phyloP scores from a whole-genome alignment of 1,284 basidiomycete genomes.

The Microbotryomycetes sp. region DNA sequence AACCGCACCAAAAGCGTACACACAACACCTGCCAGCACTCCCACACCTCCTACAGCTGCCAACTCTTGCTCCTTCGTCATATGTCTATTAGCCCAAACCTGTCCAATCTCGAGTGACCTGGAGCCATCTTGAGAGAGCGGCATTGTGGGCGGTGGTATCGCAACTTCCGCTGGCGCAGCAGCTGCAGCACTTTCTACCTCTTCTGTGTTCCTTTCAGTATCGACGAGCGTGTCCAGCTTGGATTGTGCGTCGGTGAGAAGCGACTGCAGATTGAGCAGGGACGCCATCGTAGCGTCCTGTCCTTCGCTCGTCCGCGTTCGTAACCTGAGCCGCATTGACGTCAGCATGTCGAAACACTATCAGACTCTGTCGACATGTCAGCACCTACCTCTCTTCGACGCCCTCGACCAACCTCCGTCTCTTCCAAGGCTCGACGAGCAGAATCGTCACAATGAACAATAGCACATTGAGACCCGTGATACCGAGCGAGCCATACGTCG shows the following conservation, averaged over 20 bases:
- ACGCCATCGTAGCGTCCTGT: constrained; percentile 16
- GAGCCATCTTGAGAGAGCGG: too few species aligned
- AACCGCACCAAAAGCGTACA: neutral
- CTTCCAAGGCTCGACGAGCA: constrained; percentile 91
- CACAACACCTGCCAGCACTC: neutral
- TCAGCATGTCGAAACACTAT: neutral
- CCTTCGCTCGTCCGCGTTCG: constrained; percentile 11
- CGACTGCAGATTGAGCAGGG: constrained; percentile 12
- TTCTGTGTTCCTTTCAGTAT: neutral
- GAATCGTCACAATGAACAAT: constrained; percentile 78
- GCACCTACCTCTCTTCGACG: constrained; percentile 54
- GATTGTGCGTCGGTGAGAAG: constrained; percentile 22
- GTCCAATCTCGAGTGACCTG: neutral
- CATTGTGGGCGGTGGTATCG: too few species aligned
- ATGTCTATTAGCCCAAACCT: neutral
- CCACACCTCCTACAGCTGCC: neutral
- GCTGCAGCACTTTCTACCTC: neutral
- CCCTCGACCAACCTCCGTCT: constrained; percentile 69
- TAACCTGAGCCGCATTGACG: constrained; percentile 3
- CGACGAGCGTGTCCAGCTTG: constrained; percentile 18
- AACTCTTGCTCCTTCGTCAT: constrained; percentile 1
- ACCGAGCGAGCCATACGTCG: constrained; percentile 78
- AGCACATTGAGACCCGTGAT: constrained; percentile 76
- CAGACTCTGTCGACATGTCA: neutral
- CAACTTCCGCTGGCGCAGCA: too few species aligned